Evolutionary conservation across 306 rosid genomes (phyloP), one percentile per base, ranked within the genome.

Genomic region (Fagus crenata): DNA sequence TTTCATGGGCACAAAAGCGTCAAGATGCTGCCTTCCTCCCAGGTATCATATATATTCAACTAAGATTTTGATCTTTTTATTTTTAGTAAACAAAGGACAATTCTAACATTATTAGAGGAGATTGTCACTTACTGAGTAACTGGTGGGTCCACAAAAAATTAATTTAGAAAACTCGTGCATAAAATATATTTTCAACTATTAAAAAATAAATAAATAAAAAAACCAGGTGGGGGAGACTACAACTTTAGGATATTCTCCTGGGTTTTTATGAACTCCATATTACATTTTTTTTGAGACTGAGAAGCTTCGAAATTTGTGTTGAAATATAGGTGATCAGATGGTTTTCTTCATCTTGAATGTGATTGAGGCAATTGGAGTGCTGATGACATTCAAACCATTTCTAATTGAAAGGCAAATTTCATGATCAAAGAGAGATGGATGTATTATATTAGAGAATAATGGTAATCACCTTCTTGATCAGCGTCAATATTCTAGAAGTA

Each of bases 1-100:
- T 86, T 73, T 81, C 92, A 1, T 86, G 88, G 92, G 81, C 89
- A 37, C 89, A 88, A 75, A 88, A 72, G 72, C 92, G 88, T 60
- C 81, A n/a, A 64, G 43, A 81, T 79, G 88, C 87, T 71, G 76
- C 76, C 46, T 71, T 86, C 68, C 85, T 88, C 69, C 92, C 92
- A 36, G 92, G 92, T 88, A 79, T 46, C 28, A 22, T 22, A 22
- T 22, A 22, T 8, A 43, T 12, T 43, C 13, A 43, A 43, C 49
- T 43, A 43, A 0, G 3, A 43, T 43, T 8, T 43, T 8, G 49
- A 43, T 43, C 49, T 3, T 43, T 43, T 43, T 43, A 7, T 43
- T 12, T 43, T 0, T 8, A 43, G 51, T 46, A 46, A 46, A 13
- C 36, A 2, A 28, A 22, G 64, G 64, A 7, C 9, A 58, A 22